phyloP scores from a whole-genome alignment of 2,329 filamentous ascomycete genomes.

The Neophaeococcomyces mojaviensis region DNA sequence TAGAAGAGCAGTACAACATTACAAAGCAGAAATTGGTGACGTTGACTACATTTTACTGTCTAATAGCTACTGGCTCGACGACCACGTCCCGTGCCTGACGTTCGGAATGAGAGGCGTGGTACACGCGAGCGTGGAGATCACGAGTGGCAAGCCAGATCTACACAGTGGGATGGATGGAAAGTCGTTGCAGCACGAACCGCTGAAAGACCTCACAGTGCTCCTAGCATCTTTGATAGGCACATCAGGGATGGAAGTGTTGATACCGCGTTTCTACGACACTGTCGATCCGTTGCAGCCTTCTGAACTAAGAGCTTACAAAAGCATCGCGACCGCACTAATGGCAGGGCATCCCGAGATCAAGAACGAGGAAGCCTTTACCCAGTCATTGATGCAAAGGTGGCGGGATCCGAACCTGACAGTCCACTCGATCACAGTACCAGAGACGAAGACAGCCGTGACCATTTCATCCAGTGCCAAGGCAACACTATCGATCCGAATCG shows the following conservation, averaged over 20 bases:
- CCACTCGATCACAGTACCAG: slow-evolving; percentile 86
- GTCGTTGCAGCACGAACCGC: slow-evolving; percentile 73
- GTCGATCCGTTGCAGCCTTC: slow-evolving; percentile 67
- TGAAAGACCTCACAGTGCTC: slow-evolving; percentile 82
- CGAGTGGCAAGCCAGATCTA: slow-evolving; percentile 77
- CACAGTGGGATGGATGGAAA: slow-evolving; percentile 97
- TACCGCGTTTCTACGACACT: slow-evolving; percentile 82
- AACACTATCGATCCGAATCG: slow-evolving; percentile 80
- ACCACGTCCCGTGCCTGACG: slow-evolving; percentile 88
- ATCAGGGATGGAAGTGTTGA: slow-evolving; percentile 65
- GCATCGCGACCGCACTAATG: slow-evolving; percentile 71
- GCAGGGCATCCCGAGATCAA: slow-evolving; percentile 60
- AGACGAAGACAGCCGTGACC: slow-evolving; percentile 77
- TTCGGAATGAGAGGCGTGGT: slow-evolving; percentile 91
- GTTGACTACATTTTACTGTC: slow-evolving; percentile 92
- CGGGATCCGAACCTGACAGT: slow-evolving; percentile 90
- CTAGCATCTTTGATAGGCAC: slow-evolving; percentile 74
- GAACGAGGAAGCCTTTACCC: slow-evolving; percentile 63
- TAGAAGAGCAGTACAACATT: slow-evolving; percentile 67
- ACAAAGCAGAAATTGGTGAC: slow-evolving; percentile 78
- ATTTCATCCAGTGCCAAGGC: slow-evolving; percentile 86
- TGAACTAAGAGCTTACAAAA: slow-evolving; percentile 73
- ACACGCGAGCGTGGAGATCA: slow-evolving; percentile 81
- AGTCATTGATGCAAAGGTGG: slow-evolving; percentile 87
- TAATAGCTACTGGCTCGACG: slow-evolving; percentile 98